phyloP scores from a whole-genome alignment of 306 rosid species.

The Cicer arietinum region DNA sequence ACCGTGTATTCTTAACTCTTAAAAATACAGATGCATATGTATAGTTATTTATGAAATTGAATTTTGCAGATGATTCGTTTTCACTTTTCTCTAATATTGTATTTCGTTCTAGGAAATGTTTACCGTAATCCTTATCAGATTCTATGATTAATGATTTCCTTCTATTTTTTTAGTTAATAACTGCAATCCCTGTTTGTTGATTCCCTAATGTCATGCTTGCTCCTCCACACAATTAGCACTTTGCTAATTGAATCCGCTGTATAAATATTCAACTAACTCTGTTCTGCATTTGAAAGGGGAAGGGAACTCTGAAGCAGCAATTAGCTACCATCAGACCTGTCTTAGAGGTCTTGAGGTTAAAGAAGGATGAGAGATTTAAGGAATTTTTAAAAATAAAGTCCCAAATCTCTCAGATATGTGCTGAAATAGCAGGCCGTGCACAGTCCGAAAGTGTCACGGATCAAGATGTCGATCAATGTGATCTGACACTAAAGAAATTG shows the following conservation, averaged over 20 bases:
- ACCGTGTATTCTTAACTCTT: neutral
- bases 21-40: neutral
- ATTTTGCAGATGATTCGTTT: constrained; percentile 1
- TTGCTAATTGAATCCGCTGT: constrained; percentile 26
- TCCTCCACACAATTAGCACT: constrained; percentile 18
- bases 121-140: constrained; percentile 18
- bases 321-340: constrained; percentile 62
- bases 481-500: constrained; percentile 69
- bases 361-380: constrained; percentile 64
- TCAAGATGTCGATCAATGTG: constrained; percentile 50
- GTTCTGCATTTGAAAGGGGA: constrained; percentile 61
- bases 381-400: constrained; percentile 67
- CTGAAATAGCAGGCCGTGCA: constrained; percentile 73
- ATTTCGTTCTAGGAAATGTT: neutral
- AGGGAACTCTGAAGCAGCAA: constrained; percentile 78
- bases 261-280: constrained; percentile 39
- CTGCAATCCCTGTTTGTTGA: neutral
- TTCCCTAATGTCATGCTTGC: constrained; percentile 32
- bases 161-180: constrained; percentile 10
- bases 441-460: constrained; percentile 49
- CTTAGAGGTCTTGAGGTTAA: constrained; percentile 74
- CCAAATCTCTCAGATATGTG: constrained; percentile 65
- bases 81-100: neutral
- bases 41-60: constrained; percentile 9
- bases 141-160: constrained; percentile 9